Percentiles rank a stretch among this genome's conserved stretches.
Conservation (phyloP, 805 yeast genomes). For the Candida berthetii region DNA sequence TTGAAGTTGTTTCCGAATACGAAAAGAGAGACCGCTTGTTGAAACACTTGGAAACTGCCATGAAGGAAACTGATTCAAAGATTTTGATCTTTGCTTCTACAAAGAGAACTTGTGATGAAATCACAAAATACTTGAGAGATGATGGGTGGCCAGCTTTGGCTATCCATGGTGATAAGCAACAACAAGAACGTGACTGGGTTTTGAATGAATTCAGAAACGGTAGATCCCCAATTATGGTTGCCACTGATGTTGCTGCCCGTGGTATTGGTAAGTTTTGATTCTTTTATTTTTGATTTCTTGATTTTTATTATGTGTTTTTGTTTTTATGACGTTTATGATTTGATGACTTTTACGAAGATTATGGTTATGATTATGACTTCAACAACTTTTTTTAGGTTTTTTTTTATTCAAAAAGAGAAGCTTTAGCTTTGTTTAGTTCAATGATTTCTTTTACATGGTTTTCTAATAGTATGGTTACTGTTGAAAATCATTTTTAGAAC, state of each 20-base stretch:
- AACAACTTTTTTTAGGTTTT: neutral
- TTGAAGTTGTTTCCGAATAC: constrained; percentile 85
- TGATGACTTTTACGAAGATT: too few relatives aligned
- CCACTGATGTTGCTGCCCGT: constrained; percentile 99
- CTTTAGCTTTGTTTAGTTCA: neutral
- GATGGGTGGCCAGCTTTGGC: constrained; percentile 99
- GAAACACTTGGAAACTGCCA: constrained; percentile 78
- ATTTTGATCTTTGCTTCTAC: constrained; percentile 91
- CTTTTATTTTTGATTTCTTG: neutral
- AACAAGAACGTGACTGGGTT: constrained; percentile 99
- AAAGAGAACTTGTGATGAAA: constrained; percentile 95
- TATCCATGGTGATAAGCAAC: constrained; percentile 97
- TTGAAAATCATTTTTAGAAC: neutral
- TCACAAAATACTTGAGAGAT: constrained; percentile 83
- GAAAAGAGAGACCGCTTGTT: constrained; percentile 91
- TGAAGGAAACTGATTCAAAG: constrained; percentile 66
- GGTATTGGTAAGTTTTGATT: constrained; percentile 85
- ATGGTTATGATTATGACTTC: neutral
- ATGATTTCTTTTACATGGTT: neutral
- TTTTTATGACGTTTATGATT: neutral
- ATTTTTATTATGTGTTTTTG: neutral
- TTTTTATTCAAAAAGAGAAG: neutral
- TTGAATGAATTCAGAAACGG: constrained; percentile 88
- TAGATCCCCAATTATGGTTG: constrained; percentile 94
- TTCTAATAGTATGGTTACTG: neutral